Evolutionary conservation across 108 stramenopile species (phyloP).

Genomic region (Skeletonema tropicum): DNA sequence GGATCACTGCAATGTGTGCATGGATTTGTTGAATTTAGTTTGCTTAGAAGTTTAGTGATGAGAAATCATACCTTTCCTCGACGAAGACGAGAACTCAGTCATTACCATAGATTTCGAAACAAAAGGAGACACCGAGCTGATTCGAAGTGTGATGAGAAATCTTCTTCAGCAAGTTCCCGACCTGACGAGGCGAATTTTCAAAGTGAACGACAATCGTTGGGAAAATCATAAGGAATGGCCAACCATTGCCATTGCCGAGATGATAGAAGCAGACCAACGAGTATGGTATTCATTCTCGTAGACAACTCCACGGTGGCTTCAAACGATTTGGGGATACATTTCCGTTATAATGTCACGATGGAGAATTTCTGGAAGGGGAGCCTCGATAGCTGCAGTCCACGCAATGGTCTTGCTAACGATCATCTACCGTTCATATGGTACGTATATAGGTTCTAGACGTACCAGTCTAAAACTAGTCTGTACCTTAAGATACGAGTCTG

Average conservation of each 20-base stretch:
- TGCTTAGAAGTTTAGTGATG: not conserved
- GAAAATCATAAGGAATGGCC: conserved; percentile 32
- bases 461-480: no score
- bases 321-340: conserved; percentile 16
- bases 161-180: conserved; percentile 4
- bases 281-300: conserved; percentile 16
- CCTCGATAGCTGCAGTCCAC: conserved; percentile 14
- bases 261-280: conserved; percentile 21
- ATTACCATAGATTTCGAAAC: conserved; percentile 24
- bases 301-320: conserved; percentile 14
- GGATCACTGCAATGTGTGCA: conserved; percentile 10
- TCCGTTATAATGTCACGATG: conserved; percentile 16
- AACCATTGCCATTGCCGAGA: conserved; percentile 23
- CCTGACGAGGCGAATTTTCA: not conserved
- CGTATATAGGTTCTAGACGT: no score
- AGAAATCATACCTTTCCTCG: conserved; percentile 19
- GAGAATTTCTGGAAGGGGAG: conserved; percentile 30
- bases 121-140: conserved; percentile 4
- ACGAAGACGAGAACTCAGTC: conserved; percentile 24
- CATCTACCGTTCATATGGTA: no score
- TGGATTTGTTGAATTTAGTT: conserved; percentile 25
- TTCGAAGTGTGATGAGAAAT: not conserved
- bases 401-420: conserved; percentile 5
- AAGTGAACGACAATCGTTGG: conserved; percentile 16
- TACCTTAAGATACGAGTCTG: no score